phyloP scores from a whole-genome alignment of 2,329 filamentous ascomycete species.

The Alternaria atra region DNA sequence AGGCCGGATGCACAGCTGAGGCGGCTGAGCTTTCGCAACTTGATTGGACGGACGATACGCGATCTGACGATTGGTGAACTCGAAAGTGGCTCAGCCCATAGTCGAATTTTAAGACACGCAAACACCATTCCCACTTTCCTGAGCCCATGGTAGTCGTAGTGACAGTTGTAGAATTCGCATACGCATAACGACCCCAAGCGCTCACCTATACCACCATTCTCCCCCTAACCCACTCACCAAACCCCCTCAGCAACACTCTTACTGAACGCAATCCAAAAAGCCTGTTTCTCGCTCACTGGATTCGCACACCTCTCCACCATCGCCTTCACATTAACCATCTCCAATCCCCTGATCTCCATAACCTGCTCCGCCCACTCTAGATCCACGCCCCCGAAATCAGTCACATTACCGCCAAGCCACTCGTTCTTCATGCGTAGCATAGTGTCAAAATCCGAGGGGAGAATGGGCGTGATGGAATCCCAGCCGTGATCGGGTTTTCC shows the following conservation, averaged over 20 bases:
- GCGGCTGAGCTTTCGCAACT: no score
- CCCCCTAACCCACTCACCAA: slow-evolving; percentile 62
- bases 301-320: slow-evolving; percentile 64
- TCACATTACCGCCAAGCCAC: slow-evolving; percentile 25
- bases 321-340: slow-evolving; percentile 62
- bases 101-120: no score
- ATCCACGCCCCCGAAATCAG: slow-evolving; percentile 37
- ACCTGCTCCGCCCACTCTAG: slow-evolving; percentile 68
- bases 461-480: slow-evolving; percentile 55
- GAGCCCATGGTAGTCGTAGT: no score
- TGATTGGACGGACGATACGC: no score
- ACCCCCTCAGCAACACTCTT: slow-evolving; percentile 65
- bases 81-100: no score
- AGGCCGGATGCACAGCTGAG: no score
- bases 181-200: no score
- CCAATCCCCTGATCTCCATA: slow-evolving; percentile 59
- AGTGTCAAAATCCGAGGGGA: slow-evolving; percentile 30
- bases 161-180: no score
- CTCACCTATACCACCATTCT: slow-evolving; percentile 46
- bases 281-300: slow-evolving; percentile 63
- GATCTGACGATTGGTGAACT: no score
- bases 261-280: slow-evolving; percentile 68
- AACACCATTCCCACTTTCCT: no score
- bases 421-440: slow-evolving; percentile 40
- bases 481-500: slow-evolving; percentile 61